Evolutionary conservation across 768 basidiomycete species (phyloP), one percentile per base, ranked within the genome.

Genomic region (Tubosaeta sp.): DNA sequence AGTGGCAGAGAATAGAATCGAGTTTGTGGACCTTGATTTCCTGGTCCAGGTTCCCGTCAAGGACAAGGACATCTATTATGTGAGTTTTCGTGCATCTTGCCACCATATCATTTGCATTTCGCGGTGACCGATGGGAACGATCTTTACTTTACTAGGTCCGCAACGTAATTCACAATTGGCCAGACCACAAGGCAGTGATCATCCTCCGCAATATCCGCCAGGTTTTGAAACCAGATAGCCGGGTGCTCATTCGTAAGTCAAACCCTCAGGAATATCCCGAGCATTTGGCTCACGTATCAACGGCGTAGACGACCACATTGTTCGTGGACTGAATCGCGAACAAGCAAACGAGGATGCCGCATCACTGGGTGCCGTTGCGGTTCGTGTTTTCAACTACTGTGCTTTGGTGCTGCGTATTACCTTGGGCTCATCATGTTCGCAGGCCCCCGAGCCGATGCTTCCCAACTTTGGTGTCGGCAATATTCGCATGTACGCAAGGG

Each of bases 361-460:
- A 1, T 54, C 53, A 6, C 48, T 55, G 1, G 59, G 57, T 6
- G 39, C 53, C n/a, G 46, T 46, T n/a, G 31, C 52, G 50, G 67
- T 66, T 17, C 4, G 64, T 59, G 11, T n/a, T 14, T 14, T 10
- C 6, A 11, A 13, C 5, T 16, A 43, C 6, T 3, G 14, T 22
- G 43, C 39, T 22, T 22, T 22, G 22, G 22, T 22, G 22, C 22
- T 22, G 22, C 22, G 3, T 3, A 22, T 22, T 22, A 22, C 7
- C 31, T 6, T 17, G n/a, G 2, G 13, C 5, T 22, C 19, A 27
- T 5, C 22, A 13, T 25, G 6, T 46, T 33, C 12, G 27, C 55
- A 71, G 68, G 70, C 71, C 2, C 71, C 71, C 17, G 59, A 63
- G 37, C 72, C 76, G 0, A 62, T 81, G 47, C 66, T 80, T 1